Evolutionary conservation across 768 basidiomycete species (phyloP).

Genomic region (Mycena sanguinolenta): DNA sequence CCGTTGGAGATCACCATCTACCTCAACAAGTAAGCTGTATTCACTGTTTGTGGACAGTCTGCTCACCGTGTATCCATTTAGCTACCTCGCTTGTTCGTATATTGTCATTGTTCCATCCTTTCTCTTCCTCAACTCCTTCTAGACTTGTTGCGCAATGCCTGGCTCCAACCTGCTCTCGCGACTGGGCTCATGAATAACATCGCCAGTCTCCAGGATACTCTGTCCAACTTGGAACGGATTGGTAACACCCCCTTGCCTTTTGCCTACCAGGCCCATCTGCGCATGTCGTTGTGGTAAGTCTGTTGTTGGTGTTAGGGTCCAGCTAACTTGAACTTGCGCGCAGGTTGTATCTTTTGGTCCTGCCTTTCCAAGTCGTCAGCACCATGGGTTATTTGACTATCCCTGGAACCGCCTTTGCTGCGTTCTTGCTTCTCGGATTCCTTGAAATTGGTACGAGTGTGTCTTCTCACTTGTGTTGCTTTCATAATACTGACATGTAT

Average conservation of each 20-base stretch:
- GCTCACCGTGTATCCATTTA: slow-evolving; percentile 6
- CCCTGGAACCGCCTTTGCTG: slow-evolving; percentile 72
- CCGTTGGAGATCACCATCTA: slow-evolving; percentile 72
- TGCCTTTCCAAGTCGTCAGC: slow-evolving; percentile 65
- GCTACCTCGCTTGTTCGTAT: slow-evolving; percentile 36
- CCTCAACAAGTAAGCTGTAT: slow-evolving; percentile 57
- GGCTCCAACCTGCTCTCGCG: slow-evolving; percentile 68
- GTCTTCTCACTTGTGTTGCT: background rate
- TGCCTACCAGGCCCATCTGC: slow-evolving; percentile 76
- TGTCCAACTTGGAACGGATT: slow-evolving; percentile 73
- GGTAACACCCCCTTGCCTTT: slow-evolving; percentile 77
- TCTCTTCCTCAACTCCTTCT: background rate
- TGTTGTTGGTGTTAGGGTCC: background rate
- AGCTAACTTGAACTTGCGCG: background rate
- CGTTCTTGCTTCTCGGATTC: slow-evolving; percentile 76
- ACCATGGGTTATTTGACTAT: slow-evolving; percentile 65
- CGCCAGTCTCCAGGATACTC: slow-evolving; percentile 65
- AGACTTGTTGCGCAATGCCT: slow-evolving; percentile 60
- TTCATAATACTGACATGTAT: background rate
- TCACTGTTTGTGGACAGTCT: background rate
- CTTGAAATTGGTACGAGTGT: slow-evolving; percentile 68
- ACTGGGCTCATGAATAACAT: slow-evolving; percentile 64
- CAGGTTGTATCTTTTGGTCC: slow-evolving; percentile 53
- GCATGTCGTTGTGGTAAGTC: slow-evolving; percentile 70
- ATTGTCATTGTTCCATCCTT: background rate